Evolutionary conservation across 148 eudicot species (phyloP).

Genomic region (Fagopyrum tataricum): DNA sequence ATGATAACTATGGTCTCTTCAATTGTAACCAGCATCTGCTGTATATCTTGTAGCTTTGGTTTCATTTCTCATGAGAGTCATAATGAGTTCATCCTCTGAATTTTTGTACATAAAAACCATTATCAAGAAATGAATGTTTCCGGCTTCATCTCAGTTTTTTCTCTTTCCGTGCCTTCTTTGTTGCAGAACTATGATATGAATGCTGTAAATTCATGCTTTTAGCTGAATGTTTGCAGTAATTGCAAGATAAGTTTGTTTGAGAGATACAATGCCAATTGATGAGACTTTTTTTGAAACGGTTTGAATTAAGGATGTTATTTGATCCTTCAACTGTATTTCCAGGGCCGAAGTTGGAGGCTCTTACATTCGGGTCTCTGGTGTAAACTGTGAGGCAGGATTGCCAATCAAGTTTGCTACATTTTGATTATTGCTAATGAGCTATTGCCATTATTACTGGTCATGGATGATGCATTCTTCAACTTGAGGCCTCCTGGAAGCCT

Average conservation of each 20-base stretch:
- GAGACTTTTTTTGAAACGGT: constrained; percentile 13
- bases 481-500: constrained; percentile 38
- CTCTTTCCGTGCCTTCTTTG: constrained; percentile 5
- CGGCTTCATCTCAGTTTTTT: constrained; percentile 17
- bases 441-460: constrained; percentile 19
- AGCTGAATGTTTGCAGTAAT: constrained; percentile 1
- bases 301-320: constrained; percentile 41
- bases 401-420: constrained; percentile 23
- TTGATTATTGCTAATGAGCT: constrained; percentile 28
- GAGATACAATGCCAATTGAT: not conserved
- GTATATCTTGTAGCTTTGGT: constrained; percentile 3
- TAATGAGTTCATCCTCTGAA: constrained; percentile 18
- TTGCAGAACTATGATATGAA: not conserved
- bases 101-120: constrained; percentile 26
- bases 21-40: constrained; percentile 34
- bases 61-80: constrained; percentile 12
- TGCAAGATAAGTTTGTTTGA: not conserved
- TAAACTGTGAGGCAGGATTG: constrained; percentile 33
- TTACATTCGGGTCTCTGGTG: constrained; percentile 30
- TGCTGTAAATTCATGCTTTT: not conserved
- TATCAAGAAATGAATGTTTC: constrained; percentile 29
- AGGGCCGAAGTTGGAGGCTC: constrained; percentile 58
- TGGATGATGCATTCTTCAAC: constrained; percentile 28
- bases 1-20: not conserved
- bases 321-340: constrained; percentile 65